Evolutionary conservation across 495 filamentous ascomycete genomes (phyloP), one percentile per base, ranked within the genome.

Genomic region (Neurospora sp.): DNA sequence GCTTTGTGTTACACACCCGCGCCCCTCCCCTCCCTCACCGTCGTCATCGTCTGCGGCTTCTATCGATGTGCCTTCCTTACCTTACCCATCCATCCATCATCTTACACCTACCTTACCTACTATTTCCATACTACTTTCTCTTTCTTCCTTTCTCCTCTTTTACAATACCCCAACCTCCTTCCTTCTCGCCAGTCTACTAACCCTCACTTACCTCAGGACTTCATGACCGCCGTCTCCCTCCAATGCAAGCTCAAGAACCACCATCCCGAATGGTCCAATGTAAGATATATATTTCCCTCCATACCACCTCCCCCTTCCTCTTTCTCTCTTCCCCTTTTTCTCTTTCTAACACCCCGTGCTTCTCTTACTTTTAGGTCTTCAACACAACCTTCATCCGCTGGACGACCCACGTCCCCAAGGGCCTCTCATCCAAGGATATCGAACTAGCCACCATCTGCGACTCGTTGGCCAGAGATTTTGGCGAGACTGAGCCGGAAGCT

Each of bases 341-440:
- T 22, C 41, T 20, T 9, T 59, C 27, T 39, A 44, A 16, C 18
- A 16, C 3, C 16, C 37, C 61, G 10, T 65, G 14, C 14, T 42
- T 42, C 35, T 37, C 35, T 37, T 37, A 37, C 22, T 3, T 35
- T 39, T 71, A 90, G 88, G 84, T 87, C 8, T 91, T 87, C 79
- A 90, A 90, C 74, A 87, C 82, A 38, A 85, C 85, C 18, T 85
- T 85, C 75, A 88, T 91, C 71, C 84, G 88, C 47, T 94, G 91
- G 92, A 94, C 91, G 12, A 94, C 92, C 20, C 91, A 94, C 80
- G 83, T 83, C 61, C 91, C 90, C 9, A 83, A 85, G 27, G 91
- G 92, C n/a, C 83, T 94, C n/a, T 90, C 90, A 0, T 73, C 81
- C 35, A 90, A 90, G 74, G 92, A 94, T 76, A 79, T 90, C 44